Evolutionary conservation across 2,329 filamentous ascomycete genomes (phyloP).

Genomic region (Cladosporium sp.): DNA sequence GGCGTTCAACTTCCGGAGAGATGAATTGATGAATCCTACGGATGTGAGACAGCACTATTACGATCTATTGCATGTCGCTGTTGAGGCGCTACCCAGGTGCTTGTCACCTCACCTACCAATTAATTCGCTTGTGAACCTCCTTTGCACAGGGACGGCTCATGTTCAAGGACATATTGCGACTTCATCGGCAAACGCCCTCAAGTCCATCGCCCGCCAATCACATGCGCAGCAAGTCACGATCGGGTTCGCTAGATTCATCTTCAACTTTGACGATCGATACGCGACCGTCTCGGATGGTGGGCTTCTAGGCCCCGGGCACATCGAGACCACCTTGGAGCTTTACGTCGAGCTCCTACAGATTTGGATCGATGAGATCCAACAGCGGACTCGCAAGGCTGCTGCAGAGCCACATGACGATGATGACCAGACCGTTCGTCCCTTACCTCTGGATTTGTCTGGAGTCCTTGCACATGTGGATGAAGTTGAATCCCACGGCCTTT

Average conservation of each 20-base stretch:
- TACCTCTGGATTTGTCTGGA: constrained; percentile 73
- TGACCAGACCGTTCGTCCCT: constrained; percentile 31
- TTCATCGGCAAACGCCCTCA: constrained; percentile 88
- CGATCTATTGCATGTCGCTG: constrained; percentile 89
- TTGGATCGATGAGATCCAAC: constrained; percentile 95
- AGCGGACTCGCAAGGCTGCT: constrained; percentile 74
- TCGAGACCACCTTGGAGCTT: constrained; percentile 86
- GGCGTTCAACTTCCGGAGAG: constrained; percentile 87
- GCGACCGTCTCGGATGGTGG: constrained; percentile 97
- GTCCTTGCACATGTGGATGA: constrained; percentile 94
- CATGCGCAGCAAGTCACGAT: constrained; percentile 95
- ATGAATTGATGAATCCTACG: constrained; percentile 69
- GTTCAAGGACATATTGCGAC: constrained; percentile 88
- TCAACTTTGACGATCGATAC: constrained; percentile 96
- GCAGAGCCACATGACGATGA: constrained; percentile 53
- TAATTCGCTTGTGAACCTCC: constrained; percentile 86
- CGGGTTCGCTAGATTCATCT: constrained; percentile 95
- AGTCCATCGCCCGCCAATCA: constrained; percentile 89
- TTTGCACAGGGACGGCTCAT: constrained; percentile 96
- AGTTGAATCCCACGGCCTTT: constrained; percentile 92
- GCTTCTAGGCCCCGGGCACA: constrained; percentile 90
- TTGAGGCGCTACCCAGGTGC: constrained; percentile 93
- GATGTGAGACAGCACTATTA: constrained; percentile 96
- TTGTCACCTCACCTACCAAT: constrained; percentile 88
- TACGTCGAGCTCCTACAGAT: constrained; percentile 94